Evolutionary conservation across 2,329 filamentous ascomycete species (phyloP), one percentile per base, ranked within the genome.

Genomic region (Hypoxylon sp.): DNA sequence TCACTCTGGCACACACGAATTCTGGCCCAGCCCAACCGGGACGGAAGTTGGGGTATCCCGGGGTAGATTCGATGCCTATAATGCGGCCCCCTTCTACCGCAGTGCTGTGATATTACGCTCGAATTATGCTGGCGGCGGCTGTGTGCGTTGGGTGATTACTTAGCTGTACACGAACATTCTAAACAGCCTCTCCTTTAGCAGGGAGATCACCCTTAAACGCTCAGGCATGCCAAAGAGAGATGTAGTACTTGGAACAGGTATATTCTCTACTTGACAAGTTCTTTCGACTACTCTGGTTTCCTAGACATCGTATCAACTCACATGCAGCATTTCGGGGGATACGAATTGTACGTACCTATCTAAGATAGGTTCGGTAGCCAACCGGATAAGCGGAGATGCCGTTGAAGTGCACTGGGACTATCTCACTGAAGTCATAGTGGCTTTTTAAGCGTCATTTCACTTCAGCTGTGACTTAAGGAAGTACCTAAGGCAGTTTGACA

Each of bases 41-140:
- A 27, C 35, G n/a, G 37, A 2, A 27, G 15, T 44, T 52, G 57
- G 35, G 57, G 57, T 52, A 29, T 53, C 47, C 48, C 27, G 37
- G 48, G 47, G 37, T 44, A 35, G 47, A 27, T 52, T 27, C 11
- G 32, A 13, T 37, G 17, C 21, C 27, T n/a, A 35, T 4, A 15
- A 35, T 44, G 27, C 24, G 37, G 24, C 3, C 24, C 37, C 27
- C 42, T 53, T 52, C 21, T 10, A 31, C 19, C 5, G 6, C 51
- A 24, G 1, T 51, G 19, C 19, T 21, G 13, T 52, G 35, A 15
- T 11, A 4, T 8, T 31, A 44, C 13, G 35, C 35, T 52, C 19
- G n/a, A 29, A 15, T 31, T 39, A 19, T 17, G 19, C 13, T 58
- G 15, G 21, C 39, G 19, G 1, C 27, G 10, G 17, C 17, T 3